Evolutionary conservation across 2,329 filamentous ascomycete genomes (phyloP).

Genomic region (Exophiala xenobiotica): DNA sequence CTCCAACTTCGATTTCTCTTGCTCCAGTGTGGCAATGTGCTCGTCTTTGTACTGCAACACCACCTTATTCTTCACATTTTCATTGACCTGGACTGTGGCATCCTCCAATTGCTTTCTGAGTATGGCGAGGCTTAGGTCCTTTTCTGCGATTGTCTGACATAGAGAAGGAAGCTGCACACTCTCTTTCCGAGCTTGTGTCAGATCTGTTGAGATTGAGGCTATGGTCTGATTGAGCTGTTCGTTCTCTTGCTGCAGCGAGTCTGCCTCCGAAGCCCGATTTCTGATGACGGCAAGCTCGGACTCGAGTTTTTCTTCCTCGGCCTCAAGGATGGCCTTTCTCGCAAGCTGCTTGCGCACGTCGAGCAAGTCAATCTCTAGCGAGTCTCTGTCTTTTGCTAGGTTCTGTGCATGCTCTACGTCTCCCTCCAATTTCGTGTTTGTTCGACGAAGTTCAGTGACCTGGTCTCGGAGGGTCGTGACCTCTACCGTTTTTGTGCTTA

Average conservation of each 20-base stretch:
- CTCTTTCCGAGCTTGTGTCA: not conserved
- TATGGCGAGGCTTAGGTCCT: not conserved
- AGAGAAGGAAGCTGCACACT: not conserved
- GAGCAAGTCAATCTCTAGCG: not conserved
- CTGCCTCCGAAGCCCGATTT: not conserved
- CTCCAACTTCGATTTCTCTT: not conserved
- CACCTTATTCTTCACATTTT: not conserved
- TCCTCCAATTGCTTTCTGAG: not conserved
- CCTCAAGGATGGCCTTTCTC: too few relatives aligned
- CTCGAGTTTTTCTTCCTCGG: not conserved
- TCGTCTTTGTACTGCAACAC: constrained; percentile 5
- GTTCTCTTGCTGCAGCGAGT: not conserved
- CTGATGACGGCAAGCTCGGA: not conserved
- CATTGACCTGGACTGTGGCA: not conserved
- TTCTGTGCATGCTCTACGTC: too few relatives aligned
- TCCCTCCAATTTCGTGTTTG: too few relatives aligned
- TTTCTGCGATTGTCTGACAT: not conserved
- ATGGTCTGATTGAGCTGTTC: not conserved
- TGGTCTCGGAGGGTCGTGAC: too few relatives aligned
- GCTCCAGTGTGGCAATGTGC: not conserved
- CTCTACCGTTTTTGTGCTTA: too few relatives aligned
- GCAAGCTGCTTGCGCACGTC: not conserved
- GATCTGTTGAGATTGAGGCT: not conserved
- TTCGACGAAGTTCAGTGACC: too few relatives aligned
- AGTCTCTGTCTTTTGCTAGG: too few relatives aligned